Evolutionary conservation across 2,329 filamentous ascomycete species (phyloP).

Genomic region (Pseudopithomyces chartarum): DNA sequence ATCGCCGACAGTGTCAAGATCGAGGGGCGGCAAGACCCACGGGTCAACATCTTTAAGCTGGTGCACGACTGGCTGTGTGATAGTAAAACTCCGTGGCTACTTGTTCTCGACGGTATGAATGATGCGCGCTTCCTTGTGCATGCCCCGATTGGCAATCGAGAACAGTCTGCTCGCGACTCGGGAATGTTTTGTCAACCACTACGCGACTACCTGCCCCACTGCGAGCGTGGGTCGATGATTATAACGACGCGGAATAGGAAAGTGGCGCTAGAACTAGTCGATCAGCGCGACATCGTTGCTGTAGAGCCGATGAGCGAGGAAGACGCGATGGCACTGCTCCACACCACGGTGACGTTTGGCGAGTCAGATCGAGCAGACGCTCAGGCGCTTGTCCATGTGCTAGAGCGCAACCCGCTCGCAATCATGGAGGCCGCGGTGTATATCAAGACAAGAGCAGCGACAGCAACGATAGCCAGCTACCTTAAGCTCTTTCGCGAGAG

Average conservation of each 20-base stretch:
- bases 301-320: slow-evolving; percentile 23
- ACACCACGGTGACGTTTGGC: slow-evolving; percentile 30
- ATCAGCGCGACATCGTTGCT: slow-evolving; percentile 15
- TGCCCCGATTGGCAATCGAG: not conserved
- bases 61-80: slow-evolving; percentile 14
- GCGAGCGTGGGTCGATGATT: slow-evolving; percentile 5
- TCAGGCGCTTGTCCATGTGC: slow-evolving; percentile 13
- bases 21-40: slow-evolving; percentile 1
- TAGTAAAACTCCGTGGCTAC: slow-evolving; percentile 11
- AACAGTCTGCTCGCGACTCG: not conserved
- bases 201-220: not conserved
- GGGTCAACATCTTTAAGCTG: slow-evolving; percentile 15
- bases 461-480: slow-evolving; percentile 7
- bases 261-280: slow-evolving; percentile 4
- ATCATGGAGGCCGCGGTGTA: too few relatives aligned
- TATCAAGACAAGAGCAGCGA: slow-evolving; percentile 20
- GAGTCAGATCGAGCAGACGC: slow-evolving; percentile 13
- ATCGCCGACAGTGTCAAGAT: slow-evolving; percentile 14
- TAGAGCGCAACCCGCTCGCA: too few relatives aligned
- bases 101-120: not conserved
- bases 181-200: not conserved
- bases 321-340: slow-evolving; percentile 26
- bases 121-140: slow-evolving; percentile 6
- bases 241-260: slow-evolving; percentile 8
- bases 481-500: slow-evolving; percentile 6